phyloP scores from a whole-genome alignment of 768 basidiomycete species.

The Dendrothele bispora region DNA sequence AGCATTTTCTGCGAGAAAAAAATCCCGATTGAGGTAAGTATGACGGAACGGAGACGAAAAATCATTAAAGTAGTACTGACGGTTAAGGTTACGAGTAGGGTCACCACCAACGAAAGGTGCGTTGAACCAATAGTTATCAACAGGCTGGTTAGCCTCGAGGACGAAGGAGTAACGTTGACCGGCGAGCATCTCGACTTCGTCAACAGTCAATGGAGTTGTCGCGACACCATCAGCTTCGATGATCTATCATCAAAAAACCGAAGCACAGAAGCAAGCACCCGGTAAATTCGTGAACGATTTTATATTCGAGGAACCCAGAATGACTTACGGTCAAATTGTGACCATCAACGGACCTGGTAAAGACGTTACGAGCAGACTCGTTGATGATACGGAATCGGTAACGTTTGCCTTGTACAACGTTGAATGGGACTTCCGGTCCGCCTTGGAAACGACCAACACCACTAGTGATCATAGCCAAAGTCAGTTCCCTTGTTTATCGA shows the following conservation, averaged over 20 bases:
- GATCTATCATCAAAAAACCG: conserved; percentile 21
- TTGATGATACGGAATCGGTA: conserved; percentile 51
- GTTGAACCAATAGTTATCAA: conserved; percentile 49
- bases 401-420: conserved; percentile 33
- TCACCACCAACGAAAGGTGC: conserved; percentile 32
- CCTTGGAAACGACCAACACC: conserved; percentile 36
- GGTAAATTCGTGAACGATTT: conserved; percentile 3
- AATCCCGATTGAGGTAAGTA: no score
- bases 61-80: no score
- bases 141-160: conserved; percentile 39
- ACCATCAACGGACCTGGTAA: conserved; percentile 36
- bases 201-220: conserved; percentile 10
- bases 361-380: conserved; percentile 34
- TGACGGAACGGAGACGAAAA: no score
- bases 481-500: no score
- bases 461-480: conserved; percentile 27
- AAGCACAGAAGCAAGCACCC: no score
- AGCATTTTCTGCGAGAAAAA: conserved; percentile 20
- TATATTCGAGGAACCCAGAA: no score
- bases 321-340: conserved; percentile 35
- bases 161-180: conserved; percentile 23
- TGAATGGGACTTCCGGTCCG: conserved; percentile 35
- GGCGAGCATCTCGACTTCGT: conserved; percentile 5
- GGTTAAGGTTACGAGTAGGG: conserved; percentile 29
- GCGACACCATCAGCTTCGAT: conserved; percentile 42